phyloP scores from a whole-genome alignment of 2,329 filamentous ascomycete species.

The Ophiostoma perfectum region DNA sequence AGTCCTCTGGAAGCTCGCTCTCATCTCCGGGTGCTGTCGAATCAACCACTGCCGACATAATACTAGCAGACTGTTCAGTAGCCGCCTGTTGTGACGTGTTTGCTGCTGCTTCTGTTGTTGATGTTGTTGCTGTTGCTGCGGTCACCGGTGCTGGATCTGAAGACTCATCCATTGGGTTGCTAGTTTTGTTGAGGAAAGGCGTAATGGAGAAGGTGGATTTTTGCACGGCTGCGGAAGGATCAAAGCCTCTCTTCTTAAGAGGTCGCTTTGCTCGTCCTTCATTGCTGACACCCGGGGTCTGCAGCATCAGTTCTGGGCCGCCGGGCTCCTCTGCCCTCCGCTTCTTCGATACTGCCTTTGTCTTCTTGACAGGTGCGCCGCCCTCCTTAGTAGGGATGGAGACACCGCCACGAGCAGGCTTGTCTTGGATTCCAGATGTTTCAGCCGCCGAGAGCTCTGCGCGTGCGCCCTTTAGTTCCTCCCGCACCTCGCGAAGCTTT shows the following conservation, averaged over 20 bases:
- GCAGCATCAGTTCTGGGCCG: conserved; percentile 46
- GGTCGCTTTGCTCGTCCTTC: conserved; percentile 34
- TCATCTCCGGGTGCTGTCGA: conserved; percentile 24
- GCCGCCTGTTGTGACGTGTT: conserved; percentile 18
- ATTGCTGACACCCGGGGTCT: conserved; percentile 37
- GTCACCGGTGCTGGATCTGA: conserved; percentile 22
- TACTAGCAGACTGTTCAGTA: neutral
- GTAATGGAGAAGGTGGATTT: conserved; percentile 94
- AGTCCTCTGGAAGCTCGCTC: conserved; percentile 24
- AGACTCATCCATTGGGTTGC: conserved; percentile 45
- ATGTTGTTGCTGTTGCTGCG: neutral
- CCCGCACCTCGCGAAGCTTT: conserved; percentile 64
- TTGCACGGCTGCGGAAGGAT: conserved; percentile 63
- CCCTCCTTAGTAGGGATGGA: conserved; percentile 17
- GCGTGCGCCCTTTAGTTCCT: conserved; percentile 63
- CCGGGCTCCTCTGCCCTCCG: conserved; percentile 42
- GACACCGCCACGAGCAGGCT: conserved; percentile 35
- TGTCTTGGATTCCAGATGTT: conserved; percentile 33
- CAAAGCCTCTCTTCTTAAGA: conserved; percentile 52
- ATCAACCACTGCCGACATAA: neutral
- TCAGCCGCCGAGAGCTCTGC: conserved; percentile 35
- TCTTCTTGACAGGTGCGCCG: conserved; percentile 14
- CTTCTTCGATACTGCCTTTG: conserved; percentile 38
- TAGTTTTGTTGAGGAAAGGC: conserved; percentile 72
- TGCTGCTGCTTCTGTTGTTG: neutral